A percentile compares a stretch with the other conserved stretches of the same genome.
Conservation (phyloP, 768 basidiomycete genomes). For the Collybiopsis confluens region DNA sequence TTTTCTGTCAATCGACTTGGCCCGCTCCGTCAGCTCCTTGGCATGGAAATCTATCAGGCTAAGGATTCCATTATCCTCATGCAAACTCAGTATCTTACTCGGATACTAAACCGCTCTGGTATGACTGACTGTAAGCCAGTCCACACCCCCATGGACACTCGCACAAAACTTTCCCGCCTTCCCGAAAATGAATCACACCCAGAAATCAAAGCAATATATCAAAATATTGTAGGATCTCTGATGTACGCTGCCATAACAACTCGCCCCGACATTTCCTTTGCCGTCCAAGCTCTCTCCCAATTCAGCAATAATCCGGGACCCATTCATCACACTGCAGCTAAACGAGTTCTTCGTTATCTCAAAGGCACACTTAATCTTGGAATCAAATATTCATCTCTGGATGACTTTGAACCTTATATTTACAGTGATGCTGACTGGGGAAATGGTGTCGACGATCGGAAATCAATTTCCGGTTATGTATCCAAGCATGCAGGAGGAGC, state of each 20-base stretch:
- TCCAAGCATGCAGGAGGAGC: too few relatives aligned
- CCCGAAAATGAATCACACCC: conserved; percentile 11
- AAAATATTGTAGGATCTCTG: conserved; percentile 17
- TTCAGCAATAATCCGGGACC: conserved; percentile 24
- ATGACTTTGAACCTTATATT: neutral
- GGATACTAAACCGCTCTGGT: conserved; percentile 8
- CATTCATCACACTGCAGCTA: conserved; percentile 15
- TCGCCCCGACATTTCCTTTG: conserved; percentile 21
- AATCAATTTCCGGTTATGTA: neutral
- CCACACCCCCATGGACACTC: conserved; percentile 14
- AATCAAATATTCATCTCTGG: neutral
- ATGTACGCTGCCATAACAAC: conserved; percentile 22
- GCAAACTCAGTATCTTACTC: neutral
- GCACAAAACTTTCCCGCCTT: conserved; percentile 6
- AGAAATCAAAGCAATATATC: conserved; percentile 15
- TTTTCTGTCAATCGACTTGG: neutral
- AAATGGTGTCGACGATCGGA: conserved; percentile 1
- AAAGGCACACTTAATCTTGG: neutral
- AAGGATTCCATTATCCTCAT: neutral
- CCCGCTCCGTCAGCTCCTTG: conserved; percentile 23
- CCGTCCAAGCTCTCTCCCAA: conserved; percentile 19
- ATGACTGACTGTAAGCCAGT: conserved; percentile 16
- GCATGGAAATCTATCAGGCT: neutral
- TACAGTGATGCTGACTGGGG: neutral
- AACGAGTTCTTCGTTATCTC: conserved; percentile 11